Base-by-base conservation (phyloP, 495 filamentous ascomycete genomes). In the Penicillium cataractarum region DNA sequence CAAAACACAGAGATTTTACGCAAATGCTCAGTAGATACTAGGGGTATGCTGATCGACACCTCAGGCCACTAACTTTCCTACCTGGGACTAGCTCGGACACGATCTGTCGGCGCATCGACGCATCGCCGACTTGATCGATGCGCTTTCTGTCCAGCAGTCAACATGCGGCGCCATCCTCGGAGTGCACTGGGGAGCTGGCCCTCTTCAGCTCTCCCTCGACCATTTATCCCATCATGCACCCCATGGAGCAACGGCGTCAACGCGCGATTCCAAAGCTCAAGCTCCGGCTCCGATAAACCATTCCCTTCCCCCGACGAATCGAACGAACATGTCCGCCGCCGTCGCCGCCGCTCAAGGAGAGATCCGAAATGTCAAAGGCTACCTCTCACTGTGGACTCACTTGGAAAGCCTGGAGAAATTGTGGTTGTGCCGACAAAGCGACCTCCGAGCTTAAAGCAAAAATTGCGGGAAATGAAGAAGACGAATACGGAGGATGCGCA, bases 341-440 rank as follows among this genome's bases (percentile, higher is more conserved):
- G 33, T 27, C 60, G 33, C n/a, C 37, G 49, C 33, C 57, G 44
- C 10, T 32, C 33, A n/a, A 51, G 40, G 52, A 54, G 19, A 53
- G 15, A 12, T 3, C 48, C 31, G 2, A 19, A 54, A 29, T 15
- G 13, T 13, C 22, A 54, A 35, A 61, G 60, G 35, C 24, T 63
- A 1, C 37, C 63, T 19, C 67, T 81, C 26, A 68, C 62, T 49
- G 66, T 81, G n/a, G 56, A 74, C 32, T 51, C 74, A 1, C 61
- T 84, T 8, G 81, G 81, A 13, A 63, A 78, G 51, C 78, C 77
- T 0, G 79, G 71, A 7, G 67, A 82, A 53, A 76, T 83, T 5
- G 67, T 83, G 19, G 65, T 83, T 32, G 62, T 83, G 21, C 61
- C 59, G 15, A 49, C 39, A 22, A 59, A 63, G 24, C 68, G 64